Evolutionary conservation across 331 rosid species (phyloP), one percentile per base, ranked within the genome.

Genomic region (Arachis monticola): DNA sequence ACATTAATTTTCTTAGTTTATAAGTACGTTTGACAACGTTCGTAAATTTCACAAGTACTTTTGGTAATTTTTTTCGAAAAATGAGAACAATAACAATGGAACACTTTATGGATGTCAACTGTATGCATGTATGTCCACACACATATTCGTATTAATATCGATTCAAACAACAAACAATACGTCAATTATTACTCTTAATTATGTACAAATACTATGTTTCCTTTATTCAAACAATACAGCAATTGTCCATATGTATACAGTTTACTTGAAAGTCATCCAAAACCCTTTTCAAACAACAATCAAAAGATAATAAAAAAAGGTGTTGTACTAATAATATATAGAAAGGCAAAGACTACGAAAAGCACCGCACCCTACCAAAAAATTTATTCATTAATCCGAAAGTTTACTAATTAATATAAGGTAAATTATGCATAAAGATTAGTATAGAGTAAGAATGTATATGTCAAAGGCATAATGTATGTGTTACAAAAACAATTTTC

Each of bases 381-480:
- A 5, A 0, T 40, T 67, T 2, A 52, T 77, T 38, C 4, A 58
- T 70, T n/a, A 38, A 59, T 50, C 41, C 40, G 64, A 77, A 77
- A 41, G 38, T 66, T 63, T 41, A 8, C 11, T 62, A 14, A 40
- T 35, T 35, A 35, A 35, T 35, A 4, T 35, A 35, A 59, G 68
- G 63, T 60, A 53, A 76, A 60, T 42, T 30, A 66, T 35, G 40
- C 40, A 35, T 35, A 35, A 4, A 35, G 40, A 35, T 35, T 35
- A 35, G 40, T 35, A 35, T 47, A n/a, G 42, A 6, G 59, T 27
- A 53, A 60, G 22, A 17, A 17, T 17, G 13, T 8, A 50, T 64
- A 74, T 77, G 53, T 77, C 72, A 74, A 73, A 32, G 48, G 78
- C 67, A 64, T 75, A 64, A 3, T 47, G 63, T 70, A 57, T 59